These are phyloP conservation scores for Plasmodium malariae DNA, from an alignment of 169 alveolate genomes.

Conservation along the genomic window DNA sequence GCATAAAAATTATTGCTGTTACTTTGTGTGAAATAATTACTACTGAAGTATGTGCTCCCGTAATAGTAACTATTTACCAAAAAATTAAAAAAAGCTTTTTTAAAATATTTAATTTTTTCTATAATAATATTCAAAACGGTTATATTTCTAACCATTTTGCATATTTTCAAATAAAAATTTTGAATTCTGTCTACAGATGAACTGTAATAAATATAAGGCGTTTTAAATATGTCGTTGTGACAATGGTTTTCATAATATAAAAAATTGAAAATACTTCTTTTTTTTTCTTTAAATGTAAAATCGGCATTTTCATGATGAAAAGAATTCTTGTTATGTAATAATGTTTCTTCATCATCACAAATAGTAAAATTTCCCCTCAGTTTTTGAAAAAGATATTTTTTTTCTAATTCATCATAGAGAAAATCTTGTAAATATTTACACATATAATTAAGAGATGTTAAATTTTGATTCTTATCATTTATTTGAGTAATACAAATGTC, in stretches of 20 bases:
- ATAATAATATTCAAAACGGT: not conserved
- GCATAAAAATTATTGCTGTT: not conserved
- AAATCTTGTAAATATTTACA: conserved; percentile 56
- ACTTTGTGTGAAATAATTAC: no score
- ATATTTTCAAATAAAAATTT: conserved; percentile 30
- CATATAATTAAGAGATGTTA: conserved; percentile 20
- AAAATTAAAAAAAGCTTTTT: not conserved
- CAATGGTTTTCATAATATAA: conserved; percentile 70
- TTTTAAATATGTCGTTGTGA: conserved; percentile 50
- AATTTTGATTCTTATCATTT: conserved; percentile 24
- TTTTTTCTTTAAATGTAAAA: conserved; percentile 47
- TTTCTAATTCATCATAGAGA: conserved; percentile 57
- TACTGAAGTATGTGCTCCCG: no score
- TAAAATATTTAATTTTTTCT: conserved; percentile 22
- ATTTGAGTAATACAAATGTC: conserved; percentile 35
- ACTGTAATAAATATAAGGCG: conserved; percentile 52
- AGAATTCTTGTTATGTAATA: conserved; percentile 32
- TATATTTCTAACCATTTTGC: conserved; percentile 13
- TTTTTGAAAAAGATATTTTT: conserved; percentile 50
- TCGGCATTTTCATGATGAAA: conserved; percentile 35
- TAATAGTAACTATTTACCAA: not conserved
- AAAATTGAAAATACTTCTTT: conserved; percentile 38
- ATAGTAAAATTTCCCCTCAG: conserved; percentile 15
- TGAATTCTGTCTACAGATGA: conserved; percentile 55
- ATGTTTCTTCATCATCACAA: conserved; percentile 37